Base-by-base conservation (phyloP, 1,139 yeast genomes). In the Kodamaea sp. region DNA sequence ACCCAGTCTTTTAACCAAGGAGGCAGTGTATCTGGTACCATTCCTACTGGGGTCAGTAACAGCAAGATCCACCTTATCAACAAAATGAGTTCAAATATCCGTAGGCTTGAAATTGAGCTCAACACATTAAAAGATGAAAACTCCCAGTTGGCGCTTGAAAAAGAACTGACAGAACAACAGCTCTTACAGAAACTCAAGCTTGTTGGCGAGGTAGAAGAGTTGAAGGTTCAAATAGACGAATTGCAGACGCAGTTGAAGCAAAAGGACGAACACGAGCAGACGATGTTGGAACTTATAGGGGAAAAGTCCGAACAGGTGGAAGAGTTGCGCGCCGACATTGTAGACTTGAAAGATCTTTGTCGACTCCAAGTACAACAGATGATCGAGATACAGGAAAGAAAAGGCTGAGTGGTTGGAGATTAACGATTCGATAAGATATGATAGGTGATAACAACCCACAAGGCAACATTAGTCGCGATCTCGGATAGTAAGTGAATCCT, bases 281-380 rank as follows among this genome's bases (percentile, higher is more conserved):
- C 82, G 3, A 78, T 92, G 41, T 63, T 90, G 41, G 87, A 83
- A 48, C 60, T 88, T 43, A 70, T 90, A 13, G 97, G 97, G 4
- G 97, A 90, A 51, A 89, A 90, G 55, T 76, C 89, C 10, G 98
- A 94, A 56, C 74, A 72, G 44, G 92, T 87, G 5, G 86, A 82
- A 37, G 98, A 92, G 59, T 68, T 94, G 34, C 72, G 73, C 45
- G 96, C 95, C 4, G 99, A 92, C 53, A 92, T 94, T 11, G 73
- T 70, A 5, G 99, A 92, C 57, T 68, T 92, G 59, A 92, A 90
- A 59, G 90, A 84, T 26, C 67, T 90, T 66, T 77, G 89, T 55
- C 74, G 78, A 41, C 74, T 76, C 42, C 98, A 92, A 58, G 92
- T 89, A 21, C 94, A 87, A 56, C 94, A 89, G 50, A 71, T 90